phyloP scores from a whole-genome alignment of 345 rosid species.

The Boechera divaricarpa region DNA sequence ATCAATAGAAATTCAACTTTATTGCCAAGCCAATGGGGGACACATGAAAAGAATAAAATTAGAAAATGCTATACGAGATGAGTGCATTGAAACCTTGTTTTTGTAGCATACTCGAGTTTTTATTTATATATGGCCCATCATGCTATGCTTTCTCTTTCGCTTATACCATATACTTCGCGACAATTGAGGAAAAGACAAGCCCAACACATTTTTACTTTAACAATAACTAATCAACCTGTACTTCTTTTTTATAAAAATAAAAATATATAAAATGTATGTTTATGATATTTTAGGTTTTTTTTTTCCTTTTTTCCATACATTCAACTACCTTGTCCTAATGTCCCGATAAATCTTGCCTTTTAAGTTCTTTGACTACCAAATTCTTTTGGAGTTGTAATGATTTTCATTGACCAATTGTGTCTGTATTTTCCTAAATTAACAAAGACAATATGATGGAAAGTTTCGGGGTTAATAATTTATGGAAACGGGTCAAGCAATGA shows the following conservation, averaged over 20 bases:
- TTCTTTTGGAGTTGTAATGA: conserved; percentile 30
- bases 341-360: conserved; percentile 38
- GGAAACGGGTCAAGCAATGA: conserved; percentile 25
- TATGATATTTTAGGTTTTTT: background rate
- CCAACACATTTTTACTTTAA: conserved; percentile 28
- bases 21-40: conserved; percentile 41
- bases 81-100: conserved; percentile 45
- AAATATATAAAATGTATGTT: background rate
- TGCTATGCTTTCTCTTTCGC: conserved; percentile 31
- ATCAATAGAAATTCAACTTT: conserved; percentile 31
- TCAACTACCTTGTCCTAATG: conserved; percentile 18
- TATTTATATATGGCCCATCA: conserved; percentile 33
- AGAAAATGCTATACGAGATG: conserved; percentile 35
- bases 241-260: background rate
- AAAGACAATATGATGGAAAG: conserved; percentile 33
- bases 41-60: conserved; percentile 39
- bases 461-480: background rate
- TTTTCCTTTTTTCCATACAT: background rate
- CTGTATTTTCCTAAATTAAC: conserved; percentile 12
- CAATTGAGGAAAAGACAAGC: conserved; percentile 40
- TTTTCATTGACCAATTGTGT: conserved; percentile 35
- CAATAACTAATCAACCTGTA: conserved; percentile 17
- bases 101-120: conserved; percentile 41
- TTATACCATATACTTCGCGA: conserved; percentile 32
- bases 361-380: conserved; percentile 40